phyloP scores from a whole-genome alignment of 2,329 filamentous ascomycete genomes.

The Fusarium dimerum region DNA sequence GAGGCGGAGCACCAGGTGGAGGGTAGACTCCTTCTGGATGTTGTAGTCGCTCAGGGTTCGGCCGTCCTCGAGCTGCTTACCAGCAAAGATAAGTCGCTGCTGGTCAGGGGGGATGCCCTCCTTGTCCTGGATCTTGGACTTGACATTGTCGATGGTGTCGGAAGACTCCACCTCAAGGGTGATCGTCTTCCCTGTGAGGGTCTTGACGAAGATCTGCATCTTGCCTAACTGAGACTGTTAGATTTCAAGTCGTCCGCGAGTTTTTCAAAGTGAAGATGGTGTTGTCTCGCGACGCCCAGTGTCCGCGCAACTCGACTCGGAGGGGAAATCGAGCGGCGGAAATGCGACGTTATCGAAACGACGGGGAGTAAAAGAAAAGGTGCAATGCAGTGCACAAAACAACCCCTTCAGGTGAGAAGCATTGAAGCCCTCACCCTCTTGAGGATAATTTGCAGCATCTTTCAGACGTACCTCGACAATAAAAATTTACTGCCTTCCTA shows the following conservation, averaged over 20 bases:
- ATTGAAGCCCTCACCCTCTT: conserved; percentile 32
- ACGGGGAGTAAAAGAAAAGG: conserved; percentile 3
- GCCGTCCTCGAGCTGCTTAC: conserved; percentile 99
- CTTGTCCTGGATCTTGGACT: conserved; percentile 99
- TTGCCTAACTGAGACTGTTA: conserved; percentile 57
- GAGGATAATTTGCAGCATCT: conserved; percentile 45
- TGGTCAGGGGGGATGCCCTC: conserved; percentile 99
- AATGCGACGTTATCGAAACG: conserved; percentile 13
- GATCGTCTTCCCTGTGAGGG: conserved; percentile 99
- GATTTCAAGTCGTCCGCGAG: conserved; percentile 28
- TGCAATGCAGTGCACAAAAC: conserved; percentile 18
- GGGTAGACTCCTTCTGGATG: conserved; percentile 99
- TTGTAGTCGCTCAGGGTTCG: conserved; percentile 99
- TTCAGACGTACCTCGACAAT: conserved; percentile 65
- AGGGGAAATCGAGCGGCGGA: conserved; percentile 15
- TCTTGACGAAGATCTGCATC: conserved; percentile 80
- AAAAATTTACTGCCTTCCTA: conserved; percentile 59
- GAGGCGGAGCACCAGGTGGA: conserved; percentile 96
- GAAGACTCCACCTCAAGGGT: conserved; percentile 99
- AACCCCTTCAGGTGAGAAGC: conserved; percentile 36
- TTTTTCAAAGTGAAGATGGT: conserved; percentile 2
- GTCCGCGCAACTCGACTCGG: conserved; percentile 6
- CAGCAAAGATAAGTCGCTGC: conserved; percentile 99
- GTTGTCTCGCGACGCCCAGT: conserved; percentile 6
- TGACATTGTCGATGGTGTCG: conserved; percentile 99